phyloP scores from a whole-genome alignment of 306 rosid genomes.

The Begonia peltatifolia region DNA sequence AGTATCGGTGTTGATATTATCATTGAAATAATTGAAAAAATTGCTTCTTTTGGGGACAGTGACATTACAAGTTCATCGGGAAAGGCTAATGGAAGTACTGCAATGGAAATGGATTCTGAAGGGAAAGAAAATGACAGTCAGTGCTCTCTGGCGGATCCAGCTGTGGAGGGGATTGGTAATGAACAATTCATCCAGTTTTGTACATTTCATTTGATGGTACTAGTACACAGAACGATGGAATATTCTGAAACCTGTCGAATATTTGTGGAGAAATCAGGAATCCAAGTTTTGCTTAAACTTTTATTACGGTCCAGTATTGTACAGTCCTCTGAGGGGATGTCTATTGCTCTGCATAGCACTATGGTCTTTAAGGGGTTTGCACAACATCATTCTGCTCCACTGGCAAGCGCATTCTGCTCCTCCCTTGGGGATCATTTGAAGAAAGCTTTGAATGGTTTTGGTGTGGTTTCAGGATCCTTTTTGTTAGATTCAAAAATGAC shows the following conservation, averaged over 20 bases:
- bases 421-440: conserved; percentile 62
- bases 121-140: conserved; percentile 40
- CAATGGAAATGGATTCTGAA: conserved; percentile 86
- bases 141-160: conserved; percentile 35
- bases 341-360: conserved; percentile 89
- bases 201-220: conserved; percentile 83
- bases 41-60: conserved; percentile 50
- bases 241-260: conserved; percentile 86
- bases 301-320: conserved; percentile 58
- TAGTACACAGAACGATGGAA: conserved; percentile 92
- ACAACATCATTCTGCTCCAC: conserved; percentile 78
- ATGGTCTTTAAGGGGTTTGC: conserved; percentile 95
- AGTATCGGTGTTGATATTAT: conserved; percentile 80
- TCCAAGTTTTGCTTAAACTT: conserved; percentile 77
- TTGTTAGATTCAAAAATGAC: conserved; percentile 66
- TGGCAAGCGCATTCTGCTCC: conserved; percentile 83
- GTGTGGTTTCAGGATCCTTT: conserved; percentile 36
- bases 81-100: conserved; percentile 43
- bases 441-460: conserved; percentile 63
- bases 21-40: conserved; percentile 59
- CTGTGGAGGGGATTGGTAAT: conserved; percentile 48
- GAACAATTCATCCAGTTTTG: conserved; percentile 65
- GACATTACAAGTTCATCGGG: conserved; percentile 33
- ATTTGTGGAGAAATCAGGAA: conserved; percentile 90
- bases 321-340: conserved; percentile 90